phyloP scores from a whole-genome alignment of 139 green algal genomes.

The Astrephomene gubernaculifera region DNA sequence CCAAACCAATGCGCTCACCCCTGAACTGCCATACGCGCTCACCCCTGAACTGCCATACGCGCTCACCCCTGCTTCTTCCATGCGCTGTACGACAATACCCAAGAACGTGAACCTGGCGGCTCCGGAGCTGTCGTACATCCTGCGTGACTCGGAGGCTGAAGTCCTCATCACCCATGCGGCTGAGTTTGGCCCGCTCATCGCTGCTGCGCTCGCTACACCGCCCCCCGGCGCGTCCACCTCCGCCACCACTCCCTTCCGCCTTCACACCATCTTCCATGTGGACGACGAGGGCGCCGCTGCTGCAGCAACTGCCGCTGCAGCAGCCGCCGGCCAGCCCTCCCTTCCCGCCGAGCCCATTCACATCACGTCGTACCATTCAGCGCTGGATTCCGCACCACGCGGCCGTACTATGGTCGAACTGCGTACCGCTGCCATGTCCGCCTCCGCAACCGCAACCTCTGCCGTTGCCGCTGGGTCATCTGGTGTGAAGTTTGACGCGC shows the following conservation, averaged over 20 bases:
- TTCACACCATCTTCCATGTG: constrained; percentile 26
- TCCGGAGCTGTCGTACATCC: constrained; percentile 78
- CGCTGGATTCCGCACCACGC: background rate
- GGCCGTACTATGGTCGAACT: background rate
- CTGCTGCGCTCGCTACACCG: constrained; percentile 23
- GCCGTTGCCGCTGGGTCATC: background rate
- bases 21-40: too few species aligned
- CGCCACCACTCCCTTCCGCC: background rate
- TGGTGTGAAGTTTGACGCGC: too few species aligned
- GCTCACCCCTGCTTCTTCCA: too few species aligned
- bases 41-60: too few species aligned
- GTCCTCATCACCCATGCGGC: constrained; percentile 65
- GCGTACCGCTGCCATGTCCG: constrained; percentile 5
- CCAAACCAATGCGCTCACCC: too few species aligned
- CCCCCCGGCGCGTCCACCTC: too few species aligned
- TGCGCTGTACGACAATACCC: too few species aligned
- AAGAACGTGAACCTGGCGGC: constrained; percentile 79
- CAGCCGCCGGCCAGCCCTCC: background rate
- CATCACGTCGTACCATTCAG: background rate
- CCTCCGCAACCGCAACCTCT: background rate
- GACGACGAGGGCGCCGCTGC: background rate
- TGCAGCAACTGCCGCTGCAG: constrained; percentile 3
- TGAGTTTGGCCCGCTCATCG: constrained; percentile 45
- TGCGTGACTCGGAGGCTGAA: constrained; percentile 65
- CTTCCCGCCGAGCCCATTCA: background rate